Evolutionary conservation across 345 rosid genomes (phyloP), one percentile per base, ranked within the genome.

Genomic region (Murraya koenigii): DNA sequence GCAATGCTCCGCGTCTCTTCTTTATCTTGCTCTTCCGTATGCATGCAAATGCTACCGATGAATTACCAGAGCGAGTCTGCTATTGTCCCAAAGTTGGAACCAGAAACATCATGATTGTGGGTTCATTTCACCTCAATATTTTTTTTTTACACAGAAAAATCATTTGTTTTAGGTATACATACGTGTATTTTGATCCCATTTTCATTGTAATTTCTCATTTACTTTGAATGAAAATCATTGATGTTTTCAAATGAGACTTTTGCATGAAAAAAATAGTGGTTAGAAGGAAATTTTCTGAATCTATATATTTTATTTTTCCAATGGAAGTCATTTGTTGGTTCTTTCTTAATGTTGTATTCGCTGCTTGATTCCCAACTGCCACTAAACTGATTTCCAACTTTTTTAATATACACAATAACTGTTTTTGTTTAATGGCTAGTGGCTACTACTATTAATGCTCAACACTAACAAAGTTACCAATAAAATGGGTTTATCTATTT

Each of bases 21-120:
- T 32, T 64, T 4, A 3, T 25, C 39, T 14, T 19, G 41, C 23
- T 4, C n/a, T 23, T 20, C 62, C 30, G 20, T 65, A 22, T 28
- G 20, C 80, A 96, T 98, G 99, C 95, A 49, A 96, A 92, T 79
- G 81, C 95, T 69, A 79, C 83, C 0, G 98, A 96, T 55, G 99
- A 96, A 81, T 85, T 96, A 85, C 97, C 97, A 0, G 99, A 96
- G 81, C 75, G 93, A 79, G 97, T 91, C 98, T 19, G 98, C 98
- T 22, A 86, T 93, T 64, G 94, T 89, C 69, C 98, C 99, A 10
- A 87, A 83, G 65, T 80, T 96, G 69, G 94, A 87, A 1, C 83
- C 85, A n/a, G 89, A 86, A 58, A 64, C 77, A 55, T 79, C 71
- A 25, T 75, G 68, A 83, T 2, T 30, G 73, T 55, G 36, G 41